Evolutionary conservation across 306 rosid genomes (phyloP), one percentile per base, ranked within the genome.

Genomic region (Luffa aegyptiaca): DNA sequence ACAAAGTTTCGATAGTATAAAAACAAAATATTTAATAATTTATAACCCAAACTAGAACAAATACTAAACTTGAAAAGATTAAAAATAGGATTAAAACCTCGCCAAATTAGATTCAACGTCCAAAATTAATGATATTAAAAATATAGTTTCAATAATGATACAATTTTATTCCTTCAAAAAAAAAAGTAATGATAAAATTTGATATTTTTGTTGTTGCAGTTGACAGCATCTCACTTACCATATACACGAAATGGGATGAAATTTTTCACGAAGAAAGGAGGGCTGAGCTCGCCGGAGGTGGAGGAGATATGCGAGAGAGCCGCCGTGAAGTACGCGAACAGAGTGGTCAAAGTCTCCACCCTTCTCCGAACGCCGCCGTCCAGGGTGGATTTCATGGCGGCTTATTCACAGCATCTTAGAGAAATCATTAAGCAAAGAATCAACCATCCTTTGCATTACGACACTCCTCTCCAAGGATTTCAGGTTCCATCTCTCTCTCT

Each of bases 221-320:
- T 94, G 92, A 94, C 98, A 14, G 98, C 98, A 0, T 94, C 98
- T 44, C 98, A 94, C 87, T 88, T 94, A 48, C 97, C 97, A 1
- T 94, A 88, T 80, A 94, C 98, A 0, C 85, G 98, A 1, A 94
- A 94, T 69, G 98, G 98, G 33, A 84, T 92, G 59, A 94, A 94
- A 53, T 94, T 92, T 57, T 94, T 94, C 81, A 94, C 97, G 1
- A 92, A 86, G 89, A 90, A 70, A 81, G 97, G 98, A 35, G 98
- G 97, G 2, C 52, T 94, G 62, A 89, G 87, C 45, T 91, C 97
- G 7, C 71, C 86, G 0, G 93, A 92, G 73, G 97, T 94, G 46
- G 97, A 90, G 75, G 89, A 92, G 79, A 86, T 94, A 76, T 94
- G 98, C 48, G 83, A 90, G 18, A 85, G 69, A 59, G 98, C 98